These are phyloP conservation scores for Phyllosticta citribraziliensis DNA, from an alignment of 2,329 filamentous ascomycete species.

Conservation along the genomic window DNA sequence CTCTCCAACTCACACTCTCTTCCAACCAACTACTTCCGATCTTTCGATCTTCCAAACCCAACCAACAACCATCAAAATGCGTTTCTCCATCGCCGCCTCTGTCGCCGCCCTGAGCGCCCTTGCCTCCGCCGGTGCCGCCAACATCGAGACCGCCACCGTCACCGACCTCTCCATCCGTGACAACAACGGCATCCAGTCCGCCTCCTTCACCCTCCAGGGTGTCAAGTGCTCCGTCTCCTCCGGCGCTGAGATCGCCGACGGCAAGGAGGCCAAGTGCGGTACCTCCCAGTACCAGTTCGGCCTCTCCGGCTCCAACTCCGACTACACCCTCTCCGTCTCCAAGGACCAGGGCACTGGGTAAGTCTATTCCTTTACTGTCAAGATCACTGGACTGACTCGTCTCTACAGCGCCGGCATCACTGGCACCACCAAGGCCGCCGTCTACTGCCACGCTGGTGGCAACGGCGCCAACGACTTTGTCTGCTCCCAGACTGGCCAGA, in stretches of 20 bases:
- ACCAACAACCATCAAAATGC: constrained; percentile 30
- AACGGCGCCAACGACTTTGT: not conserved
- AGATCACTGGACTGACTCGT: not conserved
- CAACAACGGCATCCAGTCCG: constrained; percentile 9
- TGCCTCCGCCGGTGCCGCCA: not conserved
- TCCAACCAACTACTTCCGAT: not conserved
- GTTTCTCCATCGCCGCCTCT: constrained; percentile 24
- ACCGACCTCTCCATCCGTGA: constrained; percentile 6
- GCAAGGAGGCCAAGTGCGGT: not conserved
- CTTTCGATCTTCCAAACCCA: constrained; percentile 15
- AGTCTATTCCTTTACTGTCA: not conserved
- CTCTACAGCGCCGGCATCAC: not conserved
- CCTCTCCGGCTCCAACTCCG: constrained; percentile 2
- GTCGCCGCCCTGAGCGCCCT: constrained; percentile 10
- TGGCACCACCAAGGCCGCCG: not conserved
- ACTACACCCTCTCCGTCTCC: constrained; percentile 7
- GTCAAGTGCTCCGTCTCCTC: not conserved
- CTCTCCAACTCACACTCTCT: not conserved
- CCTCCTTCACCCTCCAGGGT: not conserved
- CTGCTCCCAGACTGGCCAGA: not conserved
- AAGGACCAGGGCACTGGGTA: not conserved
- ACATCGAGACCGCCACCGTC: constrained; percentile 3
- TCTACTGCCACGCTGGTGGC: not conserved
- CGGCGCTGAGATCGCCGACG: not conserved
- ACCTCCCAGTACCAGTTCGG: not conserved